Evolutionary conservation across 257 asterid genomes (phyloP).

Genomic region (Gynochthodes officinalis): DNA sequence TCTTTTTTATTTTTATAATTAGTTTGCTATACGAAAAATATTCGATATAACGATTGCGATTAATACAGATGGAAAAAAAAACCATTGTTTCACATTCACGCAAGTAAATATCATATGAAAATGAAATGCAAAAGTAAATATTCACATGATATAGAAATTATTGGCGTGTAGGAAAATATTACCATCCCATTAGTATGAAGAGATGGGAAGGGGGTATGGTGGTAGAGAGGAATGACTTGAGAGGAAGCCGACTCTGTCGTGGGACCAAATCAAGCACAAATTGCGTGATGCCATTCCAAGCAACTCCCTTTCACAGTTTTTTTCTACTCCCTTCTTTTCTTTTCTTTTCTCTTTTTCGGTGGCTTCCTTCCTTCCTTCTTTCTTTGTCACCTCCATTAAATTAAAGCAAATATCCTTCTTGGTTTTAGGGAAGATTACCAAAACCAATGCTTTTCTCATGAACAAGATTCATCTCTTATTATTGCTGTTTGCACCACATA

Average conservation of each 20-base stretch:
- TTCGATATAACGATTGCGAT: too few species aligned
- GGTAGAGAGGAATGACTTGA: neutral
- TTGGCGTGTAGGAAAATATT: constrained; percentile 7
- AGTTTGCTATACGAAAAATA: too few species aligned
- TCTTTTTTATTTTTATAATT: too few species aligned
- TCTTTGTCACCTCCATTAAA: constrained; percentile 31
- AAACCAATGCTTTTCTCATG: constrained; percentile 17
- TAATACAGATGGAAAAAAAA: too few species aligned
- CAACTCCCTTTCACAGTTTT: constrained; percentile 26
- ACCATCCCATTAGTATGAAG: neutral
- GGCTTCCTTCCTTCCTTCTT: constrained; percentile 31
- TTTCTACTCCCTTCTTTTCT: constrained; percentile 9
- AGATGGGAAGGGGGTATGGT: neutral
- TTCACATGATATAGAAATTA: too few species aligned
- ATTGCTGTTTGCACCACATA: neutral
- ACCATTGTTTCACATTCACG: too few species aligned
- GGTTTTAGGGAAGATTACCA: constrained; percentile 29
- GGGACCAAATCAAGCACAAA: constrained; percentile 31
- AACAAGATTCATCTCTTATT: constrained; percentile 9
- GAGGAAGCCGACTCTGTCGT: constrained; percentile 14
- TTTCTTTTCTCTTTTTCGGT: constrained; percentile 21
- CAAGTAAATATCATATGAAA: neutral
- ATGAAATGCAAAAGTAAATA: too few species aligned
- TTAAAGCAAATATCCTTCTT: constrained; percentile 26
- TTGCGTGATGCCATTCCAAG: constrained; percentile 30